Base-by-base conservation (phyloP, 1,284 basidiomycete species). In the Trichosporon asahii region DNA sequence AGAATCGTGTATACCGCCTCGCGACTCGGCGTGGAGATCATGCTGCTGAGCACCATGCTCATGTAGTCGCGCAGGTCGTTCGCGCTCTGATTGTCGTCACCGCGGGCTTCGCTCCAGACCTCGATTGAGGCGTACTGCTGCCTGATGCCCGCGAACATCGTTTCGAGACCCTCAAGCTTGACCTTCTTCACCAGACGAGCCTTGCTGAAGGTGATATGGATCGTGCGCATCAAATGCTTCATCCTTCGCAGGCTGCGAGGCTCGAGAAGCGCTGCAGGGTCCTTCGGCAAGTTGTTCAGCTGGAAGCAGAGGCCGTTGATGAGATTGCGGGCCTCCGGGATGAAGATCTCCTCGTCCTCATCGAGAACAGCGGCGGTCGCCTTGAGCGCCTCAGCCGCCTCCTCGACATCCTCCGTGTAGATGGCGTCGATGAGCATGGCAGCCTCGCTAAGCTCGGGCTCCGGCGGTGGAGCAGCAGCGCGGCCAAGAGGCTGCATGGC, bases 11-110 rank as follows among this genome's bases (percentile, higher is more conserved):
- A 97, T 65, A 98, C 91, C 0, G 93, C 90, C 87, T 96, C 95
- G 71, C 93, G 88, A 75, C 94, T 88, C 35, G 93, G 92, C 15
- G 94, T 95, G 37, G 94, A 91, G 84, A 99, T 96, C 66, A 96
- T 84, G 33, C 95, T 90, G 67, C 99, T 86, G 70, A 99, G 92
- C 70, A 99, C 95, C 90, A 98, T 96, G 84, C 99, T 99, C 84
- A 99, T 94, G 83, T 97, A 98, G 70, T 94, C 90, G 23, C 72
- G 95, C 95, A 75, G 97, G 81, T 82, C 97, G 91, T 82, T 94
- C 92, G 69, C 94, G 87, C 76, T 91, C 89, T 78, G 65, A 53
- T 67, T 67, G 35, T 72, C 70, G n/a, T 71, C 67, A n/a, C 66
- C 65, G 37, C 35, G 37, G 40, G 65, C 68, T 7, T 49, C 55